Base-by-base conservation (phyloP, 139 green algal genomes). In the Micractinium sp. region DNA sequence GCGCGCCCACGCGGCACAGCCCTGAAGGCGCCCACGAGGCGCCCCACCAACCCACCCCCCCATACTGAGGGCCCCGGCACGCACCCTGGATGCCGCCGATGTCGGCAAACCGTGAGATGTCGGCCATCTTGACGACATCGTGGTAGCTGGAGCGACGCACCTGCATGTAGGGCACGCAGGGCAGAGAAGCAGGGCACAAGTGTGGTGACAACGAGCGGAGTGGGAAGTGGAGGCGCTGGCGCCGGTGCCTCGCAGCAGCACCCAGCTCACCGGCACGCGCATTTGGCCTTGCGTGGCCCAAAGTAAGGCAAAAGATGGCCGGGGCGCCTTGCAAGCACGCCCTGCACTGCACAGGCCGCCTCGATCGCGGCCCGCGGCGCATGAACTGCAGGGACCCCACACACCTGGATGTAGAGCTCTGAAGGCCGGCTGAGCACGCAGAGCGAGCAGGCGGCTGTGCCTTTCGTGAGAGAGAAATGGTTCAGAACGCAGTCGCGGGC, bases 81-180 rank as follows among this genome's bases (percentile, higher is more conserved):
- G 29, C 83, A 87, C 83, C 66, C 90, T 98, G 96, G 73, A 98
- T 94, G 39, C 90, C 92, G 0, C 66, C 60, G 13, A 95, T 91
- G 86, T 98, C 95, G 19, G 90, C 69, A 38, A 94, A 67, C 4
- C 77, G 35, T 13, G 76, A 79, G 38, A 98, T 88, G 82, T 98
- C 96, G 12, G 86, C 81, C 38, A 96, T 89, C 71, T 96, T 95
- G 53, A 98, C 95, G 3, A 97, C 96, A 81, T 98, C 95, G 61
- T 98, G 95, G 90, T 98, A 98, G 18, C 93, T 96, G 88, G 82
- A 92, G 71, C 94, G 94, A 22, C 94, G 92, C 4, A 96, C 91
- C 92, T 96, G 94, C 36, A 90, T 56, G 73, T 23, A 33, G 23
- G 63, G 18, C 22, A 38, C 29, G 25, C n/a, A 12, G 18, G 12